Conservation (phyloP, 23 red algal genomes). For the Gracilariopsis chorda region DNA sequence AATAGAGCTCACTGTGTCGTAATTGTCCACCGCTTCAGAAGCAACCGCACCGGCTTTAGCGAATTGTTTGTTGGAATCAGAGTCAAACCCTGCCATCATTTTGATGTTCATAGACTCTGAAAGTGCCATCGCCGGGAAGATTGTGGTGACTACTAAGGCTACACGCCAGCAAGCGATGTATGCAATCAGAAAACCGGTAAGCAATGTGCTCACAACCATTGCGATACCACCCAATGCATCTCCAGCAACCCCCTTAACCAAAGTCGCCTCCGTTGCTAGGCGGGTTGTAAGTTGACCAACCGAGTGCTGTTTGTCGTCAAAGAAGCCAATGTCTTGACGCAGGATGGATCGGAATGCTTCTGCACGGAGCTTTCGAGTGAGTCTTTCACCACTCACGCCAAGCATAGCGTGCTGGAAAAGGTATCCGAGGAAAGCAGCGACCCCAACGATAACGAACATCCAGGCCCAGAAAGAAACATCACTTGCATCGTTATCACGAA, state of each 20-base stretch:
- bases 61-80: constrained; percentile 56
- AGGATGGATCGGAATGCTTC: constrained; percentile 79
- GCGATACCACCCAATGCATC: constrained; percentile 48
- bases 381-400: constrained; percentile 80
- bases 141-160: constrained; percentile 67
- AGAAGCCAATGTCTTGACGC: constrained; percentile 85
- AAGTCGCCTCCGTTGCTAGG: constrained; percentile 65
- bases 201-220: constrained; percentile 28
- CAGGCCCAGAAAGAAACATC: constrained; percentile 51
- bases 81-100: constrained; percentile 56
- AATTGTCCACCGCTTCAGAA: constrained; percentile 84
- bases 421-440: constrained; percentile 47
- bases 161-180: constrained; percentile 71
- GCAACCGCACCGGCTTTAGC: constrained; percentile 63
- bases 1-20: constrained; percentile 74
- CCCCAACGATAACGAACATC: constrained; percentile 60
- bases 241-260: constrained; percentile 68
- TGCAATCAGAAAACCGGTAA: constrained; percentile 62
- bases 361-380: constrained; percentile 77
- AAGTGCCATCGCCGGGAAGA: constrained; percentile 60
- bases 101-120: constrained; percentile 42
- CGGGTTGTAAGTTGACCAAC: constrained; percentile 62
- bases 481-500: background rate
- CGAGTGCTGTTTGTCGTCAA: constrained; percentile 71
- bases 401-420: constrained; percentile 66